phyloP scores from a whole-genome alignment of 257 asterid species.

The Paraleonurus japonicus region DNA sequence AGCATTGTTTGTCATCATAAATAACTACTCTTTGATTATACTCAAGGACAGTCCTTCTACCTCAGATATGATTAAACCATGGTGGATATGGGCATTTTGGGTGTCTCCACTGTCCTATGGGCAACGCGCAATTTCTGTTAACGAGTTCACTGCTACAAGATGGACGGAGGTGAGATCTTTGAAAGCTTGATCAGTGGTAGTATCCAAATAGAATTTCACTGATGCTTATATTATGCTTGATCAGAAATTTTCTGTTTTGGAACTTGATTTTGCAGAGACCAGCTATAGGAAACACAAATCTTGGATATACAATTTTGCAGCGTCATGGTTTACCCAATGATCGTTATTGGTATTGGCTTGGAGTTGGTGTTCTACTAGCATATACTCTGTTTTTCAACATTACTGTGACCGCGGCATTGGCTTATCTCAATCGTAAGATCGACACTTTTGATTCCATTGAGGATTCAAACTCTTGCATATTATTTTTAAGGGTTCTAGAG shows the following conservation, averaged over 20 bases:
- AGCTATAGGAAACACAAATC: constrained; percentile 40
- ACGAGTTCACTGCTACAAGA: constrained; percentile 76
- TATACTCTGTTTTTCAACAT: constrained; percentile 68
- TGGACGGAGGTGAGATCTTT: constrained; percentile 66
- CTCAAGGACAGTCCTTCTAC: constrained; percentile 17
- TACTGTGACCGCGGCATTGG: constrained; percentile 56
- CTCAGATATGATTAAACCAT: constrained; percentile 80
- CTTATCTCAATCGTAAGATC: constrained; percentile 70
- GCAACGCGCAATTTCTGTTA: constrained; percentile 78
- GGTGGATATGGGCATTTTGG: constrained; percentile 98
- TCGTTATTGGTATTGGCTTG: constrained; percentile 79
- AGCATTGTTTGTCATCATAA: constrained; percentile 18
- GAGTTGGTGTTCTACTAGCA: constrained; percentile 60
- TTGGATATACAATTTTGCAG: constrained; percentile 53
- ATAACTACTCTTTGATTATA: background rate
- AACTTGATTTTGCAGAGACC: constrained; percentile 45
- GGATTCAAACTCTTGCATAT: background rate
- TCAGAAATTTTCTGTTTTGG: background rate
- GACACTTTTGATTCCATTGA: background rate
- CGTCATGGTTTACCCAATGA: constrained; percentile 61
- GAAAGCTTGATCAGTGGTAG: background rate
- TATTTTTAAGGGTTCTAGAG: too few relatives aligned
- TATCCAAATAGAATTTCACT: background rate
- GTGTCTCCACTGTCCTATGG: constrained; percentile 80
- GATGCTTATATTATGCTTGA: background rate